Base-by-base conservation (phyloP, 768 basidiomycete genomes). In the Cyclocybe cylindracea region DNA sequence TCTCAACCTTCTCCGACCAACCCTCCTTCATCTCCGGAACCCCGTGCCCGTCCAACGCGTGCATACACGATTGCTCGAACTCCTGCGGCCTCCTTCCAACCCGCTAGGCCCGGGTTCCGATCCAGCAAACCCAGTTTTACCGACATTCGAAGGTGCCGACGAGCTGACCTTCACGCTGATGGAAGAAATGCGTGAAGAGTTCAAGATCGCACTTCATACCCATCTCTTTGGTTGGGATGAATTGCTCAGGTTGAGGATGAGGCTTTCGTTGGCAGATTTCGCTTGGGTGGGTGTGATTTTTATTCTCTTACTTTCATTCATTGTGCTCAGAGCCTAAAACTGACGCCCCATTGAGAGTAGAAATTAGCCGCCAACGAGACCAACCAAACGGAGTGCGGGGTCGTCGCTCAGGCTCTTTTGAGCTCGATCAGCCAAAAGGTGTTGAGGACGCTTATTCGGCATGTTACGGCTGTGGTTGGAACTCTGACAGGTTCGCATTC, bases 221-320 rank as follows among this genome's bases (percentile, higher is more conserved):
- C 79, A 87, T 61, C 66, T 91, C 10, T 89, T 83, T 61, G 87
- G 88, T 1, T 84, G 78, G 74, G 75, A 82, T 45, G 64, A 65
- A 42, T 61, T 87, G 18, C 63, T 82, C 37, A 74, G 73, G 0
- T 67, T 84, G 33, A 77, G 87, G 44, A 73, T 87, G 73, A 70
- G 79, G 39, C 71, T 89, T 47, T 73, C 80, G 7, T 53, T 83
- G 16, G 75, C 78, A 1, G 80, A 82, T 65, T 75, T 76, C 54
- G 65, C 71, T 38, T 79, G 78, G 78, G 80, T 80, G 51, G 29
- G 70, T 61, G 32, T 46, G 19, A 36, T 39, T 8, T 31, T 40
- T 14, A 37, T 31, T 46, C 44, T 34, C 5, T 32, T 44, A 33
- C 5, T 8, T 19, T 8, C 1, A 18, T 19, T 35, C 10, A 37